Evolutionary conservation across 2,329 filamentous ascomycete genomes (phyloP).

Genomic region (Monilinia fructicola): DNA sequence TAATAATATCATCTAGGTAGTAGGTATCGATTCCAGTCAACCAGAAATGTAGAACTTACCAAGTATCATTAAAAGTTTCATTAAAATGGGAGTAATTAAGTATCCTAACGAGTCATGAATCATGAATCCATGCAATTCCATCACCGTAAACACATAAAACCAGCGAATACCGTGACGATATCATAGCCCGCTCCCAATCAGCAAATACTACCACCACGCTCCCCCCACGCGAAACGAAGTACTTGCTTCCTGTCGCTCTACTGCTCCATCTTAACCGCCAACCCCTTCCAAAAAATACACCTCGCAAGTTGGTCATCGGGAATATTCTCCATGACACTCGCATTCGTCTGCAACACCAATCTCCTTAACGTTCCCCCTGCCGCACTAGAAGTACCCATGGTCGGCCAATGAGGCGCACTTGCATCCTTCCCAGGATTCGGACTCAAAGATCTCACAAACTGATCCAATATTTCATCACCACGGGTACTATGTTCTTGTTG

Average conservation of each 20-base stretch:
- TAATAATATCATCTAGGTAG: no score
- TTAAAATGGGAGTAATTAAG: no score
- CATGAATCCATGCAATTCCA: no score
- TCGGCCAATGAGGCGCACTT: slow-evolving; percentile 38
- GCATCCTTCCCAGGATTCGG: slow-evolving; percentile 43
- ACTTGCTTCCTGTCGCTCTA: background rate
- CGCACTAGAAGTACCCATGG: slow-evolving; percentile 27
- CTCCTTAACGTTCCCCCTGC: slow-evolving; percentile 27
- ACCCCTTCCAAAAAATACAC: background rate
- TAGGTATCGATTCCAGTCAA: no score
- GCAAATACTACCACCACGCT: no score
- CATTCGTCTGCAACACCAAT: slow-evolving; percentile 35
- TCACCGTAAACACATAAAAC: no score
- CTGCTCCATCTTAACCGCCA: slow-evolving; percentile 13
- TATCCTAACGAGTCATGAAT: no score
- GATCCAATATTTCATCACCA: slow-evolving; percentile 46
- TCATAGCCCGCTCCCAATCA: no score
- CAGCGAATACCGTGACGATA: no score
- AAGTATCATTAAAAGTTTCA: no score
- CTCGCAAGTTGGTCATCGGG: background rate
- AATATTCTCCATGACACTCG: background rate
- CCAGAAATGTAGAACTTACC: no score
- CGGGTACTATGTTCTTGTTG: slow-evolving; percentile 40
- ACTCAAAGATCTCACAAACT: slow-evolving; percentile 44
- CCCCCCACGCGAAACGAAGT: no score